These are phyloP conservation scores for Colletotrichum sp. DNA, from an alignment of 2,329 filamentous ascomycete genomes.

Conservation along the genomic window DNA sequence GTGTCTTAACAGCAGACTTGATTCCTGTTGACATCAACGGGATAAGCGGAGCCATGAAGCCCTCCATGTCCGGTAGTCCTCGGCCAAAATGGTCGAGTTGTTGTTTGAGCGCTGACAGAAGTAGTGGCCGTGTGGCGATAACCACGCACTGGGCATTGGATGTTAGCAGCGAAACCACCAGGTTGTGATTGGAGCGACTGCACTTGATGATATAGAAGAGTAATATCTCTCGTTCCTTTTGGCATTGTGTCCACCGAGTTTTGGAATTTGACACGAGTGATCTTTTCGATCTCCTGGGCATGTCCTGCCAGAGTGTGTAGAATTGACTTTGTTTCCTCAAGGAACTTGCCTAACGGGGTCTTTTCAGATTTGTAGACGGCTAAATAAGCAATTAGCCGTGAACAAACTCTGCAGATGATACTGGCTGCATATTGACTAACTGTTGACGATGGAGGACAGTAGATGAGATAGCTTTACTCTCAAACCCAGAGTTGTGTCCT, in stretches of 20 bases:
- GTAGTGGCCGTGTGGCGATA: slow-evolving; percentile 40
- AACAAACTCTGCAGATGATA: accelerated
- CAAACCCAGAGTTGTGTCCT: slow-evolving; percentile 34
- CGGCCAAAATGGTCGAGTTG: slow-evolving; percentile 32
- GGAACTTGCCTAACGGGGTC: slow-evolving; percentile 33
- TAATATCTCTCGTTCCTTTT: slow-evolving; percentile 40
- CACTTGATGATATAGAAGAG: slow-evolving; percentile 43
- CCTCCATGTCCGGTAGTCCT: slow-evolving; percentile 33
- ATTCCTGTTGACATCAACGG: slow-evolving; percentile 43
- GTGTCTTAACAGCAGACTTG: slow-evolving; percentile 43
- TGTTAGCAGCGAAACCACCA: neutral
- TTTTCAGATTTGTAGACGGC: slow-evolving; percentile 40
- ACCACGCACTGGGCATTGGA: slow-evolving; percentile 37
- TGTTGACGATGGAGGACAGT: slow-evolving; percentile 37
- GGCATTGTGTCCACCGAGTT: slow-evolving; percentile 36
- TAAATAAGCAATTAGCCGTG: slow-evolving; percentile 5
- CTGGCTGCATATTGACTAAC: slow-evolving; percentile 25
- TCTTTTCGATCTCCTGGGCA: slow-evolving; percentile 42
- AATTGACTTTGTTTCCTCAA: slow-evolving; percentile 40
- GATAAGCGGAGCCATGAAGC: slow-evolving; percentile 32
- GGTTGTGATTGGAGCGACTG: neutral
- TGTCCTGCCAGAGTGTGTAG: slow-evolving; percentile 39
- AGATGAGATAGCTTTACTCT: slow-evolving; percentile 41
- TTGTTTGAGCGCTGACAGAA: slow-evolving; percentile 43
- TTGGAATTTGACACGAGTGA: slow-evolving; percentile 36